Conservation (phyloP, 1,139 yeast species). For the Candida glucosophila region DNA sequence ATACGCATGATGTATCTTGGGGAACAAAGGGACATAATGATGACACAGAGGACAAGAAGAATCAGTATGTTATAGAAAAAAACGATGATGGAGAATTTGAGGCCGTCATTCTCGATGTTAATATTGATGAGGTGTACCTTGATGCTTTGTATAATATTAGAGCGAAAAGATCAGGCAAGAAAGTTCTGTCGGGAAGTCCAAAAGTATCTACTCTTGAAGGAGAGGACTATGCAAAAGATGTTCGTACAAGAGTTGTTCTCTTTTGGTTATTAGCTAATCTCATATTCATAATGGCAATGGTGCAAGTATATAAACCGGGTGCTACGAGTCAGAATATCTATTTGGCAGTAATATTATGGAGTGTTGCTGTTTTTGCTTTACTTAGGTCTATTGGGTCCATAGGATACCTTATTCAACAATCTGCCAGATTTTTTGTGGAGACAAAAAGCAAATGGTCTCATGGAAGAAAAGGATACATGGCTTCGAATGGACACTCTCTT, state of each 20-base stretch:
- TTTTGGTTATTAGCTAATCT: conserved; percentile 81
- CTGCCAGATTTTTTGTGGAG: conserved; percentile 34
- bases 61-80: conserved; percentile 39
- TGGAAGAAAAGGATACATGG: conserved; percentile 30
- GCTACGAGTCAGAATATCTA: conserved; percentile 56
- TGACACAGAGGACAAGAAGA: conserved; percentile 43
- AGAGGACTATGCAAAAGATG: conserved; percentile 90
- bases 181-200: conserved; percentile 42
- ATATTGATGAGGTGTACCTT: conserved; percentile 80
- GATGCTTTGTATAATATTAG: conserved; percentile 69
- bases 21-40: conserved; percentile 92
- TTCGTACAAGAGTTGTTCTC: conserved; percentile 89
- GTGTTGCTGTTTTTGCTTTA: conserved; percentile 74
- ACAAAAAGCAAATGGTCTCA: conserved; percentile 35
- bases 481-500: conserved; percentile 26
- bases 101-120: conserved; percentile 82
- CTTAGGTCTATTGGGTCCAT: conserved; percentile 75
- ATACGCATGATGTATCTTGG: conserved; percentile 95
- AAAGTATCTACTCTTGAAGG: conserved; percentile 39
- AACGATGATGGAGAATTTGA: conserved; percentile 63
- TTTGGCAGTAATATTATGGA: conserved; percentile 79
- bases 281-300: conserved; percentile 74
- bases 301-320: conserved; percentile 68
- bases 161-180: conserved; percentile 56
- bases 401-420: conserved; percentile 45